phyloP scores from a whole-genome alignment of 768 basidiomycete species.

The Lactarius quietus region DNA sequence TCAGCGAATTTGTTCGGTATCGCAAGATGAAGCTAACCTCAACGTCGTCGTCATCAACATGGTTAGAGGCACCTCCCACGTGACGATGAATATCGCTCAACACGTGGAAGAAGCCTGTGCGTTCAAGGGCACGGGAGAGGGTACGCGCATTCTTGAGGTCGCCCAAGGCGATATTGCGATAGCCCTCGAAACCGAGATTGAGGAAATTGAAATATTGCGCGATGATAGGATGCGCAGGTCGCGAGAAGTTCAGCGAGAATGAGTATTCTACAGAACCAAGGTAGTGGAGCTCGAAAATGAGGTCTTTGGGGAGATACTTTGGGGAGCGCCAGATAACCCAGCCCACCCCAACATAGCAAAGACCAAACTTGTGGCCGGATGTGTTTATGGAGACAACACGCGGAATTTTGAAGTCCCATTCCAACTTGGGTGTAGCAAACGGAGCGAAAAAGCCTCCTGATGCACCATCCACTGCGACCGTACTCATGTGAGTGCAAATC shows the following conservation, averaged over 20 bases:
- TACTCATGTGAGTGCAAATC: conserved; percentile 23
- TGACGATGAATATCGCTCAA: conserved; percentile 54
- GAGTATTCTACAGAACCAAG: conserved; percentile 66
- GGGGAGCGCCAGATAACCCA: conserved; percentile 62
- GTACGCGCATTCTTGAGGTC: conserved; percentile 61
- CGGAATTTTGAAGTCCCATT: conserved; percentile 59
- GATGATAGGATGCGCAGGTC: conserved; percentile 58
- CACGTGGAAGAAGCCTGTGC: conserved; percentile 48
- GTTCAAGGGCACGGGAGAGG: conserved; percentile 61
- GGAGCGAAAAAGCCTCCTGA: conserved; percentile 63
- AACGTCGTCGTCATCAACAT: conserved; percentile 49
- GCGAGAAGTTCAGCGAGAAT: conserved; percentile 61
- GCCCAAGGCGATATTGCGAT: conserved; percentile 43
- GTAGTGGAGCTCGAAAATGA: conserved; percentile 61
- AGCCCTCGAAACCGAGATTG: conserved; percentile 57
- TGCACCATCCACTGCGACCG: conserved; percentile 48
- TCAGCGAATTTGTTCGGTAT: background rate
- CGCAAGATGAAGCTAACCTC: conserved; percentile 43
- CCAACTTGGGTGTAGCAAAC: conserved; percentile 50
- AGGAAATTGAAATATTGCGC: conserved; percentile 63
- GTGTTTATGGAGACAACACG: conserved; percentile 59
- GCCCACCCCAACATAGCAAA: conserved; percentile 56
- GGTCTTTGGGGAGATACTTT: conserved; percentile 58
- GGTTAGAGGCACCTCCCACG: conserved; percentile 19
- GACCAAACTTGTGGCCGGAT: conserved; percentile 59